Evolutionary conservation across 805 yeast species (phyloP).

Genomic region (Kodamaea leandrae): DNA sequence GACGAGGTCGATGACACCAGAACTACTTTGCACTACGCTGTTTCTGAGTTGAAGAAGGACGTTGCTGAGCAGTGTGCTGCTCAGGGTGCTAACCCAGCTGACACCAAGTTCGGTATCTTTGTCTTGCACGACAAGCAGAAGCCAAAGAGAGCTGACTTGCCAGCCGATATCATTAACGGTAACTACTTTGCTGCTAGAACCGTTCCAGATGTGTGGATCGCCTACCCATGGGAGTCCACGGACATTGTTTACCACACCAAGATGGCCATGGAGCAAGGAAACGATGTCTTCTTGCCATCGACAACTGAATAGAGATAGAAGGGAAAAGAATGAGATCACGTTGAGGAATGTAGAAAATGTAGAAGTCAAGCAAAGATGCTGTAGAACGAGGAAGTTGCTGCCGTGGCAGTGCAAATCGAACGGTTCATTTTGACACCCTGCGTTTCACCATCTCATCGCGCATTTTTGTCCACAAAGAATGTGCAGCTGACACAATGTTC

Average conservation of each 20-base stretch:
- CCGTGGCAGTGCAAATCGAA: too few species aligned
- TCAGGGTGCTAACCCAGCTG: slow-evolving; percentile 44
- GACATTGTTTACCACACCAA: slow-evolving; percentile 73
- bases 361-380: not conserved
- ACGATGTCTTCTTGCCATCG: slow-evolving; percentile 49
- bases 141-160: slow-evolving; percentile 69
- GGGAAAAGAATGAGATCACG: not conserved
- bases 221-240: slow-evolving; percentile 82
- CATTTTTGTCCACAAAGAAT: too few species aligned
- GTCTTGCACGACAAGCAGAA: slow-evolving; percentile 76
- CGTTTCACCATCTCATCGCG: too few species aligned
- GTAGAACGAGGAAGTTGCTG: not conserved
- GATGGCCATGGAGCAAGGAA: slow-evolving; percentile 72
- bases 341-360: not conserved
- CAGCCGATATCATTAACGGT: slow-evolving; percentile 58
- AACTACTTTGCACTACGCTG: slow-evolving; percentile 78
- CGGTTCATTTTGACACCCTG: too few species aligned
- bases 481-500: too few species aligned
- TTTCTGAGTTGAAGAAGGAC: slow-evolving; percentile 71
- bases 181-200: slow-evolving; percentile 71
- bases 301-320: slow-evolving; percentile 5
- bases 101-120: slow-evolving; percentile 68
- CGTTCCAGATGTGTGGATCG: slow-evolving; percentile 80
- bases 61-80: slow-evolving; percentile 58
- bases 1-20: slow-evolving; percentile 88